phyloP scores from a whole-genome alignment of 805 yeast species.

The Sporopachydermia lactativora region DNA sequence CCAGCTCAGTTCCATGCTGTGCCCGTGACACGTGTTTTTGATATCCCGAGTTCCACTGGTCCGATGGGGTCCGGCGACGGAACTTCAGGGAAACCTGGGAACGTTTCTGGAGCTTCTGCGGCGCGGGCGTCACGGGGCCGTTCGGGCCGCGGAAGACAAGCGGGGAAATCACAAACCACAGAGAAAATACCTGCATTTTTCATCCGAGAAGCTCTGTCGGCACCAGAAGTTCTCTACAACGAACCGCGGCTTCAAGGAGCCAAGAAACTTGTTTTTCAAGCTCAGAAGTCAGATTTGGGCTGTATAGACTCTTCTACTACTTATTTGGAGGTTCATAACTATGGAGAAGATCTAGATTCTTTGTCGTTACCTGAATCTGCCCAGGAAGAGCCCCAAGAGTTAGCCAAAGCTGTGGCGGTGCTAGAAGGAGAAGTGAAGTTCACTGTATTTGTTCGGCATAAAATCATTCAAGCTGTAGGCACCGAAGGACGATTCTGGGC shows the following conservation, averaged over 20 bases:
- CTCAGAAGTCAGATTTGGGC: conserved; percentile 20
- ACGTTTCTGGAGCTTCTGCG: too few relatives aligned
- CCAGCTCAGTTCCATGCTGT: too few relatives aligned
- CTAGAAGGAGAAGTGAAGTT: conserved; percentile 5
- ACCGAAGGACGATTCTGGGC: conserved; percentile 30
- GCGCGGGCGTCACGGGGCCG: too few relatives aligned
- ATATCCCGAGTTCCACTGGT: too few relatives aligned
- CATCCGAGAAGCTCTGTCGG: conserved; percentile 25
- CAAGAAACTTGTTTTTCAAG: conserved; percentile 21
- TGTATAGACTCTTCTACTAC: conserved; percentile 18
- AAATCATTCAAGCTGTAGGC: conserved; percentile 16
- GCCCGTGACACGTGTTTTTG: too few relatives aligned
- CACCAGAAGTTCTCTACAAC: conserved; percentile 16
- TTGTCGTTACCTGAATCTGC: too few relatives aligned
- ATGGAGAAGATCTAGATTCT: not conserved
- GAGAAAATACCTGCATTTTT: too few relatives aligned
- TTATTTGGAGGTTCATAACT: not conserved
- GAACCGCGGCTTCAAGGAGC: conserved; percentile 17
- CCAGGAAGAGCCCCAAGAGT: too few relatives aligned
- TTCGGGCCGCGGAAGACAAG: too few relatives aligned
- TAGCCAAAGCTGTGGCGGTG: conserved; percentile 6
- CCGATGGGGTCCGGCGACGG: too few relatives aligned
- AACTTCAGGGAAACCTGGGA: too few relatives aligned
- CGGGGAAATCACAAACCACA: too few relatives aligned
- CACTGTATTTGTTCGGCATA: conserved; percentile 5